Base-by-base conservation (phyloP, 2,329 filamentous ascomycete genomes). In the Nectriaceae sp. region DNA sequence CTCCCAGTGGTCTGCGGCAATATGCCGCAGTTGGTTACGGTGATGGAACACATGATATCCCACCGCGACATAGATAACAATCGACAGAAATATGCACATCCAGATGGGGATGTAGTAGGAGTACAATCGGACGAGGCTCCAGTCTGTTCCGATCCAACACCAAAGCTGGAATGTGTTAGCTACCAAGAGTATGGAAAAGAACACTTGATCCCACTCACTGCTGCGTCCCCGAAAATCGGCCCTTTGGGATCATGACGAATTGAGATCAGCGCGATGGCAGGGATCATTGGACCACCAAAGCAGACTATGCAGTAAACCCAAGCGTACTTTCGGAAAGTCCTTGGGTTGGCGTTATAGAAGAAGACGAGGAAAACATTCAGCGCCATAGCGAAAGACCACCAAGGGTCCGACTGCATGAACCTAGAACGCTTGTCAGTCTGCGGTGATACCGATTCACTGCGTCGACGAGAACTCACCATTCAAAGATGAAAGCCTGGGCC, bases 311-410 rank as follows among this genome's bases (percentile, higher is more conserved):
- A 76, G 63, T 93, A 93, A 40, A 83, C 77, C 78, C 85, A 88
- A 44, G 85, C 77, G 60, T 88, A 88, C 42, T 81, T 79, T 15
- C 80, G 77, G 61, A 90, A 90, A 43, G 84, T 82, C 1, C 82
- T 82, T 0, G 79, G 79, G 40, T 76, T 76, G 10, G 76, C 77
- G 16, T 78, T 75, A 61, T 73, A 73, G 66, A 83, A 83, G 61
- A 84, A 83, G 35, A 83, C 80, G 42, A 92, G 76, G 63, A 86
- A 90, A 46, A 93, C 89, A 55, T 93, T 93, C 60, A 87, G 76
- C 0, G 89, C 87, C 88, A 93, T 93, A 52, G 86, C 87, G 57
- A 90, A 82, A 0, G 87, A 88, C 87, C 85, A 91, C 70, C 87
- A 78, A 1, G 85, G 83, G 67, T 89, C 87, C 3, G 85, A 85